phyloP scores from a whole-genome alignment of 176 grass and related monocot genomes.

The Oryza australiensis region DNA sequence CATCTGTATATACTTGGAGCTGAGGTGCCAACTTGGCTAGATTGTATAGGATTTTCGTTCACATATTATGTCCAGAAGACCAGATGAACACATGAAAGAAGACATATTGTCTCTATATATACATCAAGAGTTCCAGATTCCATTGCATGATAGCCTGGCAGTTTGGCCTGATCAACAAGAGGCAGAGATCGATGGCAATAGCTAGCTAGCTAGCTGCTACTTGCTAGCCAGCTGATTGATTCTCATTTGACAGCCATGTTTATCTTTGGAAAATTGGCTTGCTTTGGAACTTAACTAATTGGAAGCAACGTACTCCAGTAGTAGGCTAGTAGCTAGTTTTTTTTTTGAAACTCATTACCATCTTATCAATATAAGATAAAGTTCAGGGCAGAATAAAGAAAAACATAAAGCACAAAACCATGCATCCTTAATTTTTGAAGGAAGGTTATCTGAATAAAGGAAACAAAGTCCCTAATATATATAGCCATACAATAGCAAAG shows the following conservation, averaged over 20 bases:
- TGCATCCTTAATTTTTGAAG: too few relatives aligned
- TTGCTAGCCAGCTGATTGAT: conserved; percentile 35
- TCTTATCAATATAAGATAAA: too few relatives aligned
- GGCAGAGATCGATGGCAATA: conserved; percentile 21
- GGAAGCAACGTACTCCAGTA: background rate
- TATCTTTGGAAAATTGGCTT: conserved; percentile 20
- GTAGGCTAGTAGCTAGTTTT: background rate
- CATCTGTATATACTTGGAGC: background rate
- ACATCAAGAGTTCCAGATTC: conserved; percentile 20
- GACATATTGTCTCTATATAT: background rate
- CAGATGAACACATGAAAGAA: background rate
- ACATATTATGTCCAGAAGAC: background rate
- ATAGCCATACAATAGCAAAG: too few relatives aligned
- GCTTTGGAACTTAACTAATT: background rate
- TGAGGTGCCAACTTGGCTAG: conserved; percentile 10
- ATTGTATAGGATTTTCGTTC: conserved; percentile 9
- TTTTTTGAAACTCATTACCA: too few relatives aligned
- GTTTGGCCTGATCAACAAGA: conserved; percentile 13
- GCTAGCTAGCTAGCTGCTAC: background rate
- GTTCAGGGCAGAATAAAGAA: too few relatives aligned
- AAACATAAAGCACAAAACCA: too few relatives aligned
- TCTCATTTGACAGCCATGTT: conserved; percentile 18
- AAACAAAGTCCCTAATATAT: too few relatives aligned
- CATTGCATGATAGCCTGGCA: conserved; percentile 29
- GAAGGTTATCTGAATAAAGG: too few relatives aligned